A percentile compares a stretch with the other conserved stretches of the same genome.
Evolutionary conservation across 331 rosid species (phyloP).

Genomic region (Pyrus hybrid): DNA sequence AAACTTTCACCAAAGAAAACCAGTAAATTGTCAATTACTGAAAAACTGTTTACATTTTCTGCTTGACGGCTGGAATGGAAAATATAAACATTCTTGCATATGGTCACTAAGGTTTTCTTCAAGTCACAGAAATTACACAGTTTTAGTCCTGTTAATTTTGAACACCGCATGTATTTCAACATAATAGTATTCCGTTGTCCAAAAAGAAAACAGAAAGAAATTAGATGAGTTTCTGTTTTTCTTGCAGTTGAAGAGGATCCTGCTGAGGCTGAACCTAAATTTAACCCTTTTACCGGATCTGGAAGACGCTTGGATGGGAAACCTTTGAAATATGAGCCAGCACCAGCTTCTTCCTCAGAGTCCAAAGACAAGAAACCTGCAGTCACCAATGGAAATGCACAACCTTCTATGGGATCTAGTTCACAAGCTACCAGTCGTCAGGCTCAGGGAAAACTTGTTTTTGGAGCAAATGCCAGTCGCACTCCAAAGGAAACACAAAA

Average conservation of each 20-base stretch:
- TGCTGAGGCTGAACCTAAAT: too few species aligned
- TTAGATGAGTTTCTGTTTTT: not conserved
- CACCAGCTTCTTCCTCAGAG: too few species aligned
- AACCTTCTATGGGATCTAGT: too few species aligned
- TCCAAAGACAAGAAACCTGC: too few species aligned
- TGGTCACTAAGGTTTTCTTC: not conserved
- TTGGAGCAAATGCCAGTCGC: constrained; percentile 66
- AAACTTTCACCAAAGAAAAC: not conserved
- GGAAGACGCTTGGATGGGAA: constrained; percentile 26
- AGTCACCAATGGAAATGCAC: too few species aligned
- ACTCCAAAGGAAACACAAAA: constrained; percentile 46
- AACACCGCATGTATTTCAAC: not conserved
- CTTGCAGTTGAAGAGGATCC: constrained; percentile 11
- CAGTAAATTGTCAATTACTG: not conserved
- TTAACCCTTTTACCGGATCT: too few species aligned
- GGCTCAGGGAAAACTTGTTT: constrained; percentile 90
- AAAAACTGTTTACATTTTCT: not conserved
- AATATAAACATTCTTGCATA: not conserved
- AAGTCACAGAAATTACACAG: not conserved
- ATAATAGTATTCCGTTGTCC: not conserved
- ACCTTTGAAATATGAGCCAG: too few species aligned
- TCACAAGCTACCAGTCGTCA: constrained; percentile 39
- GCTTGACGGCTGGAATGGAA: not conserved
- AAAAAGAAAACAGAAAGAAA: not conserved
- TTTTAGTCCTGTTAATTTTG: not conserved